Evolutionary conservation across 2,329 filamentous ascomycete genomes (phyloP).

Genomic region (Ceratocystis harringtonii): DNA sequence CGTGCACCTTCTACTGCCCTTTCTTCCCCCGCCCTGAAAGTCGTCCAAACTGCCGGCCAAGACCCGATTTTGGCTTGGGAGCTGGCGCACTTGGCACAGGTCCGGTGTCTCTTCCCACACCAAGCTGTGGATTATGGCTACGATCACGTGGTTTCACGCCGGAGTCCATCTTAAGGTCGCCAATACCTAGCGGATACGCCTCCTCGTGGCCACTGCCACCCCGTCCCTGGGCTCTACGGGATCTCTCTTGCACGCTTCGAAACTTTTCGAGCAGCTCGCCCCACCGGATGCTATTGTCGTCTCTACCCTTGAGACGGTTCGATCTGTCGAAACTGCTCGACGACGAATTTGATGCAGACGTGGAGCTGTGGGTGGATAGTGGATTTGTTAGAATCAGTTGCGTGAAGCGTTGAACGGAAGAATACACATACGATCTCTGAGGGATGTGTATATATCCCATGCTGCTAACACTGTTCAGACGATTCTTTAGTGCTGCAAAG

Average conservation of each 20-base stretch:
- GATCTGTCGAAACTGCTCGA: slow-evolving; percentile 57
- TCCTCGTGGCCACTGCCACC: slow-evolving; percentile 38
- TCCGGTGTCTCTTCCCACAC: slow-evolving; percentile 36
- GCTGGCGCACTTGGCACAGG: slow-evolving; percentile 30
- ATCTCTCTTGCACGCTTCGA: slow-evolving; percentile 73
- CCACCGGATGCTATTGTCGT: slow-evolving; percentile 81
- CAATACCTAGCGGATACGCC: slow-evolving; percentile 30
- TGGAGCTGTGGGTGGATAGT: slow-evolving; percentile 19
- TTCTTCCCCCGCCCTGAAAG: slow-evolving; percentile 48
- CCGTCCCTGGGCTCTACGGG: slow-evolving; percentile 53
- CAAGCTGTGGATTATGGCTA: slow-evolving; percentile 30
- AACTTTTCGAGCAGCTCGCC: slow-evolving; percentile 89
- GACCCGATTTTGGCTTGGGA: slow-evolving; percentile 42
- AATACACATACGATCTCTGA: slow-evolving; percentile 52
- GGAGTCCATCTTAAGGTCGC: slow-evolving; percentile 27
- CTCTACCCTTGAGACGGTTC: slow-evolving; percentile 65
- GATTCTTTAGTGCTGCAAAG: slow-evolving; percentile 91
- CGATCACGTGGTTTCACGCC: slow-evolving; percentile 30
- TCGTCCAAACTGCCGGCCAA: slow-evolving; percentile 55
- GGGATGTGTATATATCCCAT: slow-evolving; percentile 87
- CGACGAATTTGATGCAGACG: slow-evolving; percentile 36
- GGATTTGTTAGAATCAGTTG: background rate
- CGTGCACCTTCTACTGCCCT: slow-evolving; percentile 20
- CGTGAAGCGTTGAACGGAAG: background rate
- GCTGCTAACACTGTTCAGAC: slow-evolving; percentile 89